Evolutionary conservation across 805 yeast species (phyloP).

Genomic region (Pichia deserticola): DNA sequence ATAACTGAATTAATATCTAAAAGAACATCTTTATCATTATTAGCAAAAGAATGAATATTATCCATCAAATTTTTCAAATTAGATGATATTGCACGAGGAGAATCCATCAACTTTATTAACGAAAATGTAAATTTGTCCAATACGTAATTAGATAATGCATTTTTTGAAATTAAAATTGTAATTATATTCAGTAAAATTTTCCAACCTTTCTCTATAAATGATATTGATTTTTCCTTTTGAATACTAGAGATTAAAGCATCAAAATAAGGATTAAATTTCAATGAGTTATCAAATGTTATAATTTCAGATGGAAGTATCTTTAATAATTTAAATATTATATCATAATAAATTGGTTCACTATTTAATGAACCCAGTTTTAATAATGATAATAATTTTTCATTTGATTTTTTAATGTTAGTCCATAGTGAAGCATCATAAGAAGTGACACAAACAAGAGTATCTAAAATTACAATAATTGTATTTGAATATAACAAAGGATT

Average conservation of each 20-base stretch:
- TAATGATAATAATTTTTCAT: constrained; percentile 38
- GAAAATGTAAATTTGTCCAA: constrained; percentile 9
- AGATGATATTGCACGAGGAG: constrained; percentile 11
- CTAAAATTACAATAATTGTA: constrained; percentile 41
- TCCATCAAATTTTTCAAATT: constrained; percentile 8
- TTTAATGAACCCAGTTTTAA: constrained; percentile 47
- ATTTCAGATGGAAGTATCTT: constrained; percentile 18
- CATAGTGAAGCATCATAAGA: constrained; percentile 45
- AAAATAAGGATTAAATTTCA: constrained; percentile 8
- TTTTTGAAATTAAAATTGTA: constrained; percentile 3
- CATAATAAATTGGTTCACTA: constrained; percentile 46
- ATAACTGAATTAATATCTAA: constrained; percentile 19
- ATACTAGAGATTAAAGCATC: constrained; percentile 17
- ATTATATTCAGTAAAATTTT: constrained; percentile 17
- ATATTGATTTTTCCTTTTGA: constrained; percentile 17
- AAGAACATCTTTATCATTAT: constrained; percentile 16
- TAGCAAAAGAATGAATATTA: constrained; percentile 10
- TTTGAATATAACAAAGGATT: constrained; percentile 38
- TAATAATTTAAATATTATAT: constrained; percentile 13
- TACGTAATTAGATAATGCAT: background rate
- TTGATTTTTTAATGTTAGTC: constrained; percentile 40
- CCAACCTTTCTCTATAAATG: constrained; percentile 24
- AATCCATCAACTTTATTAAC: constrained; percentile 15
- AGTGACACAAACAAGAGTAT: constrained; percentile 38
- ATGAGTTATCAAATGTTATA: constrained; percentile 7